Percentiles rank a stretch among this genome's conserved stretches.
Evolutionary conservation across 495 filamentous ascomycete species (phyloP).

Genomic region (Aspergillus kassunensis): DNA sequence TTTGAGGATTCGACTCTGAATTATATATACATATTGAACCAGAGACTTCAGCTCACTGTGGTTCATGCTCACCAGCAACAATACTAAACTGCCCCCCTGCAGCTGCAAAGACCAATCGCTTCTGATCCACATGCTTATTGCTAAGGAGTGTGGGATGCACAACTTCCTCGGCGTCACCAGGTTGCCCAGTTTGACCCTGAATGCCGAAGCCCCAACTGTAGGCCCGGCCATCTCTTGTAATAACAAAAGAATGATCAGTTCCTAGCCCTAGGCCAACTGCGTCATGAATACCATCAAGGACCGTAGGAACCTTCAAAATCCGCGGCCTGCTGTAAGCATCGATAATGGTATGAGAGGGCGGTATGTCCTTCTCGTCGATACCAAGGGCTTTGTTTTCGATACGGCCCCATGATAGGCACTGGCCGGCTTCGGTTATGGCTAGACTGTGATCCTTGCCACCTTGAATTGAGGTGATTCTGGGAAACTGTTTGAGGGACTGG

Average conservation of each 20-base stretch:
- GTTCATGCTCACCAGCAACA: constrained; percentile 3
- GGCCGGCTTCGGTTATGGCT: not conserved
- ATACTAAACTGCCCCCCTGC: constrained; percentile 11
- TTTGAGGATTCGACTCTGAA: too few species aligned
- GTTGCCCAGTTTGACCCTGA: constrained; percentile 9
- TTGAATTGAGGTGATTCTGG: not conserved
- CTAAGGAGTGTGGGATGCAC: not conserved
- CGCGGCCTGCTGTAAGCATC: constrained; percentile 2
- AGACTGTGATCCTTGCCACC: constrained; percentile 16
- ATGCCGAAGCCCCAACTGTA: constrained; percentile 16
- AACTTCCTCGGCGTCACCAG: constrained; percentile 1
- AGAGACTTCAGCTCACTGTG: too few species aligned
- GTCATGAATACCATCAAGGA: not conserved
- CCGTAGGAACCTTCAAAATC: constrained; percentile 8
- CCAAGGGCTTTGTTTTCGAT: constrained; percentile 17
- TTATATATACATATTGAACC: too few species aligned
- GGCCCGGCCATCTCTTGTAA: constrained; percentile 4
- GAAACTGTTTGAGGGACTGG: not conserved
- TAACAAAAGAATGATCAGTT: constrained; percentile 14
- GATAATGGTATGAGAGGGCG: not conserved
- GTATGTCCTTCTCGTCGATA: not conserved
- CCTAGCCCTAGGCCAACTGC: not conserved
- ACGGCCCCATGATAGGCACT: constrained; percentile 13
- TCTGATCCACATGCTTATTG: constrained; percentile 3
- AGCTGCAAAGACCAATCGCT: constrained; percentile 4